phyloP scores from a whole-genome alignment of 768 basidiomycete genomes.

The Boletus bicolor region DNA sequence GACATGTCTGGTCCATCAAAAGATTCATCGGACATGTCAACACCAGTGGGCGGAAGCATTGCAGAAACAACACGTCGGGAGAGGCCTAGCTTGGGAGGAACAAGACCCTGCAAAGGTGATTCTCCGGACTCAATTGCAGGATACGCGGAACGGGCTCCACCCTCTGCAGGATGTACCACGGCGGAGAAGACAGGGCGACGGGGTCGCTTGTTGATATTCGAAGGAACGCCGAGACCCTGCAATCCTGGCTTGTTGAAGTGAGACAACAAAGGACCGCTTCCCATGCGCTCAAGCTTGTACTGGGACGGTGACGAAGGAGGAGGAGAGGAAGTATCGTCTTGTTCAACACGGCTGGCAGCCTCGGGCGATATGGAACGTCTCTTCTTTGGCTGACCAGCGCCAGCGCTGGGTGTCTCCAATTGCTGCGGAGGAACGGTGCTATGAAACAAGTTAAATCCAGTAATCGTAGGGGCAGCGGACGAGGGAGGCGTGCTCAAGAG shows the following conservation, averaged over 20 bases:
- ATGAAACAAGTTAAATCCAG: slow-evolving; percentile 62
- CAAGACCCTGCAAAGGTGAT: slow-evolving; percentile 28
- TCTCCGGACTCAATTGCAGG: slow-evolving; percentile 36
- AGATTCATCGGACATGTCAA: slow-evolving; percentile 49
- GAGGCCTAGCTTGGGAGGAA: slow-evolving; percentile 38
- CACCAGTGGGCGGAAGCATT: slow-evolving; percentile 44
- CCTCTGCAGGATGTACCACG: slow-evolving; percentile 48
- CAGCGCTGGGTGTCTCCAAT: slow-evolving; percentile 43
- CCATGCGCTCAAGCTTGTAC: slow-evolving; percentile 46
- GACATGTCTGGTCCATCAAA: slow-evolving; percentile 66
- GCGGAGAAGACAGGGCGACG: slow-evolving; percentile 70
- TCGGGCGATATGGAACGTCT: slow-evolving; percentile 62
- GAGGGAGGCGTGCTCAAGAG: slow-evolving; percentile 38
- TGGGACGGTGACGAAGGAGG: slow-evolving; percentile 46
- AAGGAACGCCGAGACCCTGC: slow-evolving; percentile 54
- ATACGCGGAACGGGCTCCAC: slow-evolving; percentile 41
- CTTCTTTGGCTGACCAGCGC: slow-evolving; percentile 44
- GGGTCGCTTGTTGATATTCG: slow-evolving; percentile 53
- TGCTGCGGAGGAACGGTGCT: slow-evolving; percentile 49
- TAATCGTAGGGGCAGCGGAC: slow-evolving; percentile 51
- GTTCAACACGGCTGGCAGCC: slow-evolving; percentile 34
- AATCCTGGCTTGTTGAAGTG: slow-evolving; percentile 49
- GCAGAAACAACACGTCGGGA: slow-evolving; percentile 76
- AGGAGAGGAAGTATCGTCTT: slow-evolving; percentile 47
- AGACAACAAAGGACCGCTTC: slow-evolving; percentile 32